Conservation (phyloP, 352 stramenopile species). For the Globisporangium abappressorium region DNA sequence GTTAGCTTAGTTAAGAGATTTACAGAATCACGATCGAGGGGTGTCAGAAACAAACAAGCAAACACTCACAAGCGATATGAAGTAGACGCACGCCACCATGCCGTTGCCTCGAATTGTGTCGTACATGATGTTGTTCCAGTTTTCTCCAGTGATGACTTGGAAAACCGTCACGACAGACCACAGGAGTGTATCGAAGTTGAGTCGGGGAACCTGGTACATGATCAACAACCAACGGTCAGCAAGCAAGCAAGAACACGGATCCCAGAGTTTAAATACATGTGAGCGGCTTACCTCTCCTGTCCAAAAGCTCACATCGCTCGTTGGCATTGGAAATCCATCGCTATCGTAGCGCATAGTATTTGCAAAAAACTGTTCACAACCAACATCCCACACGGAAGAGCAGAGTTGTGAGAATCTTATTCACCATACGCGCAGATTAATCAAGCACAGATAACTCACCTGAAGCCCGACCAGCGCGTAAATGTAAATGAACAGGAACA, state of each 20-base stretch:
- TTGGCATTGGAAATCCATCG: constrained; percentile 56
- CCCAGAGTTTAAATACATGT: neutral
- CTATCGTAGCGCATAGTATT: constrained; percentile 93
- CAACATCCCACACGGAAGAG: neutral
- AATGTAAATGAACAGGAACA: constrained; percentile 96
- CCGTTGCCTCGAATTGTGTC: constrained; percentile 84
- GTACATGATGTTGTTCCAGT: constrained; percentile 96
- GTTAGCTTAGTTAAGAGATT: neutral
- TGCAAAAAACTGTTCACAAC: constrained; percentile 84
- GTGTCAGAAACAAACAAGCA: neutral
- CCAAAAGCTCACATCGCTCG: constrained; percentile 55
- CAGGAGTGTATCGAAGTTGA: constrained; percentile 89
- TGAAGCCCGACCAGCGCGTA: constrained; percentile 90
- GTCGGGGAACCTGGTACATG: constrained; percentile 44
- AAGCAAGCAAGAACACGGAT: neutral
- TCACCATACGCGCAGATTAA: neutral
- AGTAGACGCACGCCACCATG: constrained; percentile 72
- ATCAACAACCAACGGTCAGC: neutral
- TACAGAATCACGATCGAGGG: neutral
- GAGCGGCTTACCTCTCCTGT: constrained; percentile 37
- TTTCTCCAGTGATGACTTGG: constrained; percentile 93
- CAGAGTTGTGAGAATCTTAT: neutral
- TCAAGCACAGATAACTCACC: constrained; percentile 18
- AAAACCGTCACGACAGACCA: constrained; percentile 87
- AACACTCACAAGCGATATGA: constrained; percentile 72